Percentiles rank a stretch among this genome's conserved stretches.
phyloP scores from a whole-genome alignment of 441 rosid genomes.

The Dalechampia spathulata region DNA sequence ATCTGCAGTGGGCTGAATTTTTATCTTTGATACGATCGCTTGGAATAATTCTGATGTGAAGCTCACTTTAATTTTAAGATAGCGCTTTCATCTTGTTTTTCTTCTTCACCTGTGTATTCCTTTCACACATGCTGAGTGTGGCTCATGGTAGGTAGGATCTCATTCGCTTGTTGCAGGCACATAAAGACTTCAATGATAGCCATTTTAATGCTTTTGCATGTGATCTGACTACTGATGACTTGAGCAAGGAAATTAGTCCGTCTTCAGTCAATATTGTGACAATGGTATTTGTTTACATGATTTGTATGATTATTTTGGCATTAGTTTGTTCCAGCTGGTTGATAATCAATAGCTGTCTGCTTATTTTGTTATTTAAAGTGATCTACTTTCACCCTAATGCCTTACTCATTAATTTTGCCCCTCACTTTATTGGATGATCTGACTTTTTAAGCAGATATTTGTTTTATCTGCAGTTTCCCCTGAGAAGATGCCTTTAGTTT shows the following conservation, averaged over 20 bases:
- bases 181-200: slow-evolving; percentile 62
- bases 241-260: slow-evolving; percentile 60
- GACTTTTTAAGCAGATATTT: slow-evolving; percentile 81
- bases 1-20: no score
- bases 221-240: slow-evolving; percentile 74
- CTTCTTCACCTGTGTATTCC: no score
- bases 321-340: slow-evolving; percentile 4
- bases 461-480: slow-evolving; percentile 95
- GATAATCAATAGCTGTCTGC: neutral
- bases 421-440: slow-evolving; percentile 26
- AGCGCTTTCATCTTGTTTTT: no score
- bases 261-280: slow-evolving; percentile 82
- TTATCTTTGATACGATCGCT: no score
- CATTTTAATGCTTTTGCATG: slow-evolving; percentile 58
- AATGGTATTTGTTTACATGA: slow-evolving; percentile 49
- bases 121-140: neutral
- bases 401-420: slow-evolving; percentile 4
- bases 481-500: slow-evolving; percentile 78
- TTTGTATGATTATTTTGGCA: slow-evolving; percentile 3
- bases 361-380: neutral
- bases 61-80: no score
- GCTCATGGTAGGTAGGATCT: slow-evolving; percentile 3
- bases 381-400: neutral
- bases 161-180: slow-evolving; percentile 44
- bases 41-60: no score